Percentiles rank a stretch among this genome's conserved stretches.
Evolutionary conservation across 2,329 filamentous ascomycete species (phyloP).

Genomic region (Cladosporium sp.): DNA sequence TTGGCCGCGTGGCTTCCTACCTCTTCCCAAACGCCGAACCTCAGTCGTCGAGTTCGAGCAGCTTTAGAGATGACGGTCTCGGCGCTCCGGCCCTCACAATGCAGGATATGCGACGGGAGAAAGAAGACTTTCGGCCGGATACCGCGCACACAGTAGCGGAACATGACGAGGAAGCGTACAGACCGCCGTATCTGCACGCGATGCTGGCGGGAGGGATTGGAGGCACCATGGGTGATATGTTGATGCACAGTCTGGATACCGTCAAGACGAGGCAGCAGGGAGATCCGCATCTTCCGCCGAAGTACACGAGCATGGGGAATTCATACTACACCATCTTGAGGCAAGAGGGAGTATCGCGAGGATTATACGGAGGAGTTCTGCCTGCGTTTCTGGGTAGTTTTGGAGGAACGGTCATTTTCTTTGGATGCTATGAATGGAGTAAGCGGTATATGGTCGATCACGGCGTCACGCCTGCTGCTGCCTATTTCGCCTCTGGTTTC

Average conservation of each 20-base stretch:
- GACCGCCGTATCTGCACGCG: constrained; percentile 48
- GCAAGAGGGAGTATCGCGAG: constrained; percentile 80
- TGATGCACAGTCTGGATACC: constrained; percentile 98
- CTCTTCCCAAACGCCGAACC: constrained; percentile 29
- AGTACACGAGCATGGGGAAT: constrained; percentile 82
- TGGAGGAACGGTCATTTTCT: constrained; percentile 88
- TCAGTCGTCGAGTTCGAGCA: constrained; percentile 22
- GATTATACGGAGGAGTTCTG: constrained; percentile 87
- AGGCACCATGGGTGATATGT: constrained; percentile 87
- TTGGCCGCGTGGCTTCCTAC: constrained; percentile 45
- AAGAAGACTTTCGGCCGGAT: constrained; percentile 31
- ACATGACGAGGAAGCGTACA: constrained; percentile 36
- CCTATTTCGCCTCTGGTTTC: constrained; percentile 86
- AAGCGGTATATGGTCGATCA: constrained; percentile 82
- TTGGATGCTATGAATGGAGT: constrained; percentile 92
- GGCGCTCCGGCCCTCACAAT: constrained; percentile 12
- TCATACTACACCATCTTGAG: constrained; percentile 90
- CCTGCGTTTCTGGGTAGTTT: constrained; percentile 90
- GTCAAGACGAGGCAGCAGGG: constrained; percentile 98
- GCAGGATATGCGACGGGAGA: constrained; percentile 26
- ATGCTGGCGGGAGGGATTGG: constrained; percentile 95
- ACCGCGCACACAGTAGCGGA: constrained; percentile 19
- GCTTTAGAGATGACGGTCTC: constrained; percentile 32
- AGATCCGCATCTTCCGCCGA: constrained; percentile 85
- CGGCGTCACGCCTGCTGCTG: constrained; percentile 72